These are phyloP conservation scores for Corynascus novoguineensis DNA, from an alignment of 495 filamentous ascomycete species.

Conservation along the genomic window DNA sequence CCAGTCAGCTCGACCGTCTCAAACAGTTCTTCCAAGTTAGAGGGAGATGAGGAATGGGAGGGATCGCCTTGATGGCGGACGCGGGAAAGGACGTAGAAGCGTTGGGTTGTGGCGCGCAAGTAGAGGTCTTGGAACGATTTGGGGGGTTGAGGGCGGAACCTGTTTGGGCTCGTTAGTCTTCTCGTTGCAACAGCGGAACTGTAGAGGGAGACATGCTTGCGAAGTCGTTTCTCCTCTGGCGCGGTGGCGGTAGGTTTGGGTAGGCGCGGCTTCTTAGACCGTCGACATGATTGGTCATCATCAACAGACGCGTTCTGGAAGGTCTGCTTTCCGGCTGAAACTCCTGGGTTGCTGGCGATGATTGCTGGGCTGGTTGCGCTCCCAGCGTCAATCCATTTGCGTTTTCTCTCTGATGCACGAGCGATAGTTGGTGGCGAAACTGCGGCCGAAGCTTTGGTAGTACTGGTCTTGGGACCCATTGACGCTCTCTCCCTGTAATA, in stretches of 20 bases:
- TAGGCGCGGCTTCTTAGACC: not conserved
- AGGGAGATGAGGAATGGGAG: slow-evolving; percentile 30
- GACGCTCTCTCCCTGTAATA: not conserved
- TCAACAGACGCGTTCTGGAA: not conserved
- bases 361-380: not conserved
- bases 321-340: not conserved
- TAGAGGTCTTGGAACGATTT: slow-evolving; percentile 34
- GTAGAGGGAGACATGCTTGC: slow-evolving; percentile 11
- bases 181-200: not conserved
- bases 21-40: too few species aligned
- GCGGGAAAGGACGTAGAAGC: slow-evolving; percentile 40
- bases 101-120: slow-evolving; percentile 37
- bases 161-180: slow-evolving; percentile 5
- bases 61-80: slow-evolving; percentile 22
- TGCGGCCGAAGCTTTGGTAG: not conserved
- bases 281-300: not conserved
- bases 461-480: not conserved
- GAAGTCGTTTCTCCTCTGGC: slow-evolving; percentile 19
- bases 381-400: slow-evolving; percentile 8
- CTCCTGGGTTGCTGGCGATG: not conserved
- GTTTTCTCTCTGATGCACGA: slow-evolving; percentile 10
- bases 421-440: not conserved
- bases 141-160: slow-evolving; percentile 35
- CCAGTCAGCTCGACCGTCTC: slow-evolving; percentile 63
- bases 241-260: not conserved